A percentile compares a stretch with the other conserved stretches of the same genome.
phyloP scores from a whole-genome alignment of 140 eudicot species.

The Eryngium alpinum region DNA sequence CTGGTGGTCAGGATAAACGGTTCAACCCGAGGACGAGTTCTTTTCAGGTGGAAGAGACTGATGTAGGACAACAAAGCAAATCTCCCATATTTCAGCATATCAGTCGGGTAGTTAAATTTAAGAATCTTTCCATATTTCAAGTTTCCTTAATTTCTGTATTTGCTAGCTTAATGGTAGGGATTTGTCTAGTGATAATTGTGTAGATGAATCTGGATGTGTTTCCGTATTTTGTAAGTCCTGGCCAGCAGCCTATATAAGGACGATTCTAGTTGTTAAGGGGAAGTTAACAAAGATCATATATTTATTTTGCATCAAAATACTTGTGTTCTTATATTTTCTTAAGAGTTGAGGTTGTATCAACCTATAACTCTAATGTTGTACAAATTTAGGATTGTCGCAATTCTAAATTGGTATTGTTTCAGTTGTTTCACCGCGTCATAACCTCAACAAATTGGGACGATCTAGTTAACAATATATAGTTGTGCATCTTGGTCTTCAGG shows the following conservation, averaged over 20 bases:
- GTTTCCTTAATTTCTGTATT: neutral
- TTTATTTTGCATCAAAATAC: neutral
- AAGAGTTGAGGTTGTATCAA: neutral
- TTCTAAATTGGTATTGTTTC: neutral
- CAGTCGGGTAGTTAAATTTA: neutral
- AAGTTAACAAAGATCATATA: neutral
- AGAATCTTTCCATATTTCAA: neutral
- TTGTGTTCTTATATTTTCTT: neutral
- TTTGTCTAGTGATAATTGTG: neutral
- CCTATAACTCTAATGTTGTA: neutral
- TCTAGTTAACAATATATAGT: no score
- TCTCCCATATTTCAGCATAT: neutral
- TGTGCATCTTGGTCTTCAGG: no score
- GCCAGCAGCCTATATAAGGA: neutral
- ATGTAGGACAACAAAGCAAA: no score
- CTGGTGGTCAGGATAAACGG: no score
- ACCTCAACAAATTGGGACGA: no score
- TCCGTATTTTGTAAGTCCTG: neutral
- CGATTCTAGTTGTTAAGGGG: neutral
- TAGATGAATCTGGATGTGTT: neutral
- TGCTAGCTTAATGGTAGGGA: neutral
- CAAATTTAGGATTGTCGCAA: neutral
- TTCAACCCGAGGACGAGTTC: no score
- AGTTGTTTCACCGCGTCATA: neutral
- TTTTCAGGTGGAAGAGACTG: no score